These are phyloP conservation scores for Dacryopinax primogenitus DNA, from an alignment of 768 basidiomycete species.

Conservation along the genomic window DNA sequence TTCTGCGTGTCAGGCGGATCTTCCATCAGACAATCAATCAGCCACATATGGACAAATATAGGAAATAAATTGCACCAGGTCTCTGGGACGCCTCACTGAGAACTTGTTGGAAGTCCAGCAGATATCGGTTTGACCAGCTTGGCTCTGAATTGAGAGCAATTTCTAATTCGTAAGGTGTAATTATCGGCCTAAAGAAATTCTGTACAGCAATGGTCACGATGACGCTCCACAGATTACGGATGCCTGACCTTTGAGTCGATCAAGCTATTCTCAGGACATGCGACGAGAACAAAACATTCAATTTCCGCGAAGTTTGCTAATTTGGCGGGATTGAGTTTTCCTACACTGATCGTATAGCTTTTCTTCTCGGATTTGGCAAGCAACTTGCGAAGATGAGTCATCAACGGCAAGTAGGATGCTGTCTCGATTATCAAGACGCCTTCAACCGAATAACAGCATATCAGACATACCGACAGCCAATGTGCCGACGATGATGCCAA, in stretches of 20 bases:
- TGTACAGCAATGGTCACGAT: conserved; percentile 24
- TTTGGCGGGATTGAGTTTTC: conserved; percentile 88
- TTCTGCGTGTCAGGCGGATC: conserved; percentile 15
- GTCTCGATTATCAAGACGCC: neutral
- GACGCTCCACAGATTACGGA: neutral
- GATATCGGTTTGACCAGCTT: conserved; percentile 64
- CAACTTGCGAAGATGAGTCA: conserved; percentile 62
- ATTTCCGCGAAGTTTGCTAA: conserved; percentile 93
- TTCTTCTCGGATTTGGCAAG: conserved; percentile 65
- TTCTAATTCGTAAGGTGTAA: conserved; percentile 86
- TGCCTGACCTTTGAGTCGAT: conserved; percentile 27
- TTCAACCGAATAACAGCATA: neutral
- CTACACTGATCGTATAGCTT: conserved; percentile 87
- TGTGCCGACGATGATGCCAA: conserved; percentile 90
- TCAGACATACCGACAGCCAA: conserved; percentile 67
- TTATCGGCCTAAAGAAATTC: conserved; percentile 83
- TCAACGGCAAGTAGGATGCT: conserved; percentile 79
- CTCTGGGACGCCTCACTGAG: conserved; percentile 26
- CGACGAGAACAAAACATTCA: conserved; percentile 89
- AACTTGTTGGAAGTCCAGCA: conserved; percentile 60
- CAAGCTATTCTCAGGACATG: conserved; percentile 85
- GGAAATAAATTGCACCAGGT: neutral
- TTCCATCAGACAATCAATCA: neutral
- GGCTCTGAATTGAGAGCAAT: conserved; percentile 59
- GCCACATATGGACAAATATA: neutral